These are phyloP conservation scores for Aspergillus heteromorphus DNA, from an alignment of 495 filamentous ascomycete species.

Conservation along the genomic window DNA sequence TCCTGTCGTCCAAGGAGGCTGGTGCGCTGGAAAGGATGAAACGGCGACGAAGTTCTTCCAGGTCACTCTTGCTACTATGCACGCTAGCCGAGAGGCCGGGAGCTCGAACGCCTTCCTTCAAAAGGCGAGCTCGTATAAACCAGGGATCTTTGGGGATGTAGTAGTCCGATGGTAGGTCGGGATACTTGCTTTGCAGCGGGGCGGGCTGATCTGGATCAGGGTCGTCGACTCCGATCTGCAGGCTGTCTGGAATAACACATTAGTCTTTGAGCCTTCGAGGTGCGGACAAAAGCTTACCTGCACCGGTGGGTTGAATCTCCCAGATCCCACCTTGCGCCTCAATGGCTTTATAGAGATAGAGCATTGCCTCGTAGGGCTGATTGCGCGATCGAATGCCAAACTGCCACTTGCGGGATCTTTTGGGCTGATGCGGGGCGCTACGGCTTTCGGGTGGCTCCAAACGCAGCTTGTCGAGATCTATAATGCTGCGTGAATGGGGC, in stretches of 20 bases:
- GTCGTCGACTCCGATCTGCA: constrained; percentile 21
- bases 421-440: constrained; percentile 51
- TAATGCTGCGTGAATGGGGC: constrained; percentile 64
- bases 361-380: constrained; percentile 84
- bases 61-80: constrained; percentile 53
- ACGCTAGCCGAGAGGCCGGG: constrained; percentile 48
- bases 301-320: constrained; percentile 49
- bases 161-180: constrained; percentile 52
- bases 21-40: constrained; percentile 42
- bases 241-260: constrained; percentile 12
- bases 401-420: constrained; percentile 85
- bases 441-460: constrained; percentile 63
- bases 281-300: constrained; percentile 22
- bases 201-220: constrained; percentile 25
- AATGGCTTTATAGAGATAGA: constrained; percentile 89
- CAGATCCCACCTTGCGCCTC: constrained; percentile 82
- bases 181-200: constrained; percentile 44
- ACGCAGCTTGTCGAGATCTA: constrained; percentile 50
- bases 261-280: not conserved
- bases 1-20: constrained; percentile 31
- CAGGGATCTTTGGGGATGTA: constrained; percentile 88
- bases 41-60: constrained; percentile 45
- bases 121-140: constrained; percentile 87
- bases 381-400: constrained; percentile 95
- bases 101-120: constrained; percentile 62